Conservation (phyloP, 164 flowering plant genomes). For the Vitis rotundifolia region DNA sequence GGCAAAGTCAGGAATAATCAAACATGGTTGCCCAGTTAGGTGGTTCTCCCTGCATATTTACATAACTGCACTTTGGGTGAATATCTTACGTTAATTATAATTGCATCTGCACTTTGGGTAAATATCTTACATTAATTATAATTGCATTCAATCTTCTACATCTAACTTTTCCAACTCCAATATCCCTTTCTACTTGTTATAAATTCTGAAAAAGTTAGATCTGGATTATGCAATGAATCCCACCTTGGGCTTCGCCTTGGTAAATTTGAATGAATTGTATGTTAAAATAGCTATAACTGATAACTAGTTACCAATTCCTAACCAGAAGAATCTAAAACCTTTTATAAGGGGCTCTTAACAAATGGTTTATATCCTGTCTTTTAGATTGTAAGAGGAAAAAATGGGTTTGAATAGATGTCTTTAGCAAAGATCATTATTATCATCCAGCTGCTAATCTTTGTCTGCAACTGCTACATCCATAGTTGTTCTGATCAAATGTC, state of each 20-base stretch:
- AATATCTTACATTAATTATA: not conserved
- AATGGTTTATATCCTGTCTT: too few relatives aligned
- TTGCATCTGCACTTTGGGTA: not conserved
- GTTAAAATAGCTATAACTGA: too few relatives aligned
- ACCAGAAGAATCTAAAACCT: too few relatives aligned
- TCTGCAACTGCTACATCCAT: not conserved
- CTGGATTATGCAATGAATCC: too few relatives aligned
- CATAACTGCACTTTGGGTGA: not conserved
- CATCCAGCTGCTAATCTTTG: not conserved
- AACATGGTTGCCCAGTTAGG: slow-evolving; percentile 88
- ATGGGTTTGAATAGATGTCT: too few relatives aligned
- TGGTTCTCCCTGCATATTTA: slow-evolving; percentile 29
- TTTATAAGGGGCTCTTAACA: too few relatives aligned
- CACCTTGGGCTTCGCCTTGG: too few relatives aligned
- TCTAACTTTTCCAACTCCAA: not conserved
- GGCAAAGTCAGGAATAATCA: slow-evolving; percentile 94
- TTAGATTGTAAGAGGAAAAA: too few relatives aligned
- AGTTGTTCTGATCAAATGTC: not conserved
- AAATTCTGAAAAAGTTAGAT: too few relatives aligned
- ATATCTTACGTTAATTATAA: slow-evolving; percentile 4
- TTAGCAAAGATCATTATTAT: not conserved
- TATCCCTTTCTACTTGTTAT: not conserved
- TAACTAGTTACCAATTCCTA: too few relatives aligned
- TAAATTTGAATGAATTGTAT: too few relatives aligned
- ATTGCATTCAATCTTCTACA: not conserved